Percentiles rank a stretch among this genome's conserved stretches.
These are phyloP conservation scores for Leptographium flavum DNA, from an alignment of 2,329 filamentous ascomycete species.

Conservation along the genomic window DNA sequence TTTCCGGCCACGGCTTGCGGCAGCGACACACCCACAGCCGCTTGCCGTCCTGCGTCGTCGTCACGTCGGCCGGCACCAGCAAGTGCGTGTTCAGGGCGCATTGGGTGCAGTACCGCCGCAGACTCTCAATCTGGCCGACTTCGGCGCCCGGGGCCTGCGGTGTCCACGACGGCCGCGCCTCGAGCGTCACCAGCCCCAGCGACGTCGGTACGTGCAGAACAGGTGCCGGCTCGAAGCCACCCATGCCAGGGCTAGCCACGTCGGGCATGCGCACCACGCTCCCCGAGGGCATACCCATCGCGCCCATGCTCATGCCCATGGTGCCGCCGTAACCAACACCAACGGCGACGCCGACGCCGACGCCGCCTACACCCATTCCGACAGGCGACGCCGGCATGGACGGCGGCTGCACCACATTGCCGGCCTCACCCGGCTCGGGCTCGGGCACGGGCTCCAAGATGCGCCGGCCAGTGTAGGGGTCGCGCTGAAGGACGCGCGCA, in stretches of 20 bases:
- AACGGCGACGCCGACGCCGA: too few species aligned
- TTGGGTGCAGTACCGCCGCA: constrained; percentile 11
- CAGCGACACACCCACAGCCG: constrained; percentile 10
- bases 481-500: constrained; percentile 8
- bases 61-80: constrained; percentile 4
- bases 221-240: background rate
- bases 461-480: constrained; percentile 8
- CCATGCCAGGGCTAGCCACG: too few species aligned
- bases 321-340: too few species aligned
- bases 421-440: background rate
- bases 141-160: constrained; percentile 8
- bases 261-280: too few species aligned
- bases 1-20: background rate
- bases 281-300: background rate
- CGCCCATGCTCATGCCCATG: background rate
- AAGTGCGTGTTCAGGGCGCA: constrained; percentile 9
- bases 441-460: constrained; percentile 2
- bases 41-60: background rate
- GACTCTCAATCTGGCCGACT: constrained; percentile 9
- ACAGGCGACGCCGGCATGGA: constrained; percentile 1
- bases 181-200: background rate
- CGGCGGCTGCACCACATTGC: constrained; percentile 1
- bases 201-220: background rate
- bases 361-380: background rate
- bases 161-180: background rate